Conservation (phyloP, 331 rosid genomes). For the Malus hybrid region DNA sequence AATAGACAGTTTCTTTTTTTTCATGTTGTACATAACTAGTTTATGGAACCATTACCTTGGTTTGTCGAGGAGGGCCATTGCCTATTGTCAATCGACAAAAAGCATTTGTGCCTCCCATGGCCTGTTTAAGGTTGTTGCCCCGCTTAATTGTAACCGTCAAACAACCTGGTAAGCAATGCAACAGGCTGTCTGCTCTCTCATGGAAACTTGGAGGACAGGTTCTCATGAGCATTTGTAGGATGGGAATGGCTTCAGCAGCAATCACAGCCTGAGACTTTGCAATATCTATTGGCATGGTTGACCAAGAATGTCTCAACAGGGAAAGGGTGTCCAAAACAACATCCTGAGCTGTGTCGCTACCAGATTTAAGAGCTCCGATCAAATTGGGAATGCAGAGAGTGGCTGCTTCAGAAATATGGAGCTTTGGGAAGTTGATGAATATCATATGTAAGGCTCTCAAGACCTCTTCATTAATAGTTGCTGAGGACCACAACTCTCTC, state of each 20-base stretch:
- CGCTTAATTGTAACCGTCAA: conserved; percentile 88
- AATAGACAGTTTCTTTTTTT: conserved; percentile 9
- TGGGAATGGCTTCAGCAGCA: conserved; percentile 97
- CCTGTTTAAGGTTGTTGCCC: conserved; percentile 91
- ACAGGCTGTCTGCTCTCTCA: conserved; percentile 86
- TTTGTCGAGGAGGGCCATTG: conserved; percentile 89
- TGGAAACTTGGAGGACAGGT: conserved; percentile 97
- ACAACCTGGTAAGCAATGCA: conserved; percentile 99
- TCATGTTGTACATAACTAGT: conserved; percentile 1
- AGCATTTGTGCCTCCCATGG: conserved; percentile 94
- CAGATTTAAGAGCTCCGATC: conserved; percentile 88
- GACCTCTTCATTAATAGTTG: conserved; percentile 89
- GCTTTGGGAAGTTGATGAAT: conserved; percentile 84
- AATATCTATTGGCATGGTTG: conserved; percentile 79
- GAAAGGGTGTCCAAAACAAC: conserved; percentile 74
- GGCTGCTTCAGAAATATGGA: conserved; percentile 87
- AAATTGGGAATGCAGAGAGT: conserved; percentile 94
- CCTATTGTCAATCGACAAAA: conserved; percentile 88
- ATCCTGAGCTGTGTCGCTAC: conserved; percentile 83
- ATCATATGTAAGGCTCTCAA: conserved; percentile 83
- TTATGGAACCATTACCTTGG: conserved; percentile 58
- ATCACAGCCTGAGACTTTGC: conserved; percentile 79
- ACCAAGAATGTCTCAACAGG: conserved; percentile 89
- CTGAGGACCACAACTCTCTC: conserved; percentile 89
- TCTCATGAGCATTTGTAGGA: conserved; percentile 94